Conservation (phyloP, 306 rosid genomes). For the Trifolium pratense region DNA sequence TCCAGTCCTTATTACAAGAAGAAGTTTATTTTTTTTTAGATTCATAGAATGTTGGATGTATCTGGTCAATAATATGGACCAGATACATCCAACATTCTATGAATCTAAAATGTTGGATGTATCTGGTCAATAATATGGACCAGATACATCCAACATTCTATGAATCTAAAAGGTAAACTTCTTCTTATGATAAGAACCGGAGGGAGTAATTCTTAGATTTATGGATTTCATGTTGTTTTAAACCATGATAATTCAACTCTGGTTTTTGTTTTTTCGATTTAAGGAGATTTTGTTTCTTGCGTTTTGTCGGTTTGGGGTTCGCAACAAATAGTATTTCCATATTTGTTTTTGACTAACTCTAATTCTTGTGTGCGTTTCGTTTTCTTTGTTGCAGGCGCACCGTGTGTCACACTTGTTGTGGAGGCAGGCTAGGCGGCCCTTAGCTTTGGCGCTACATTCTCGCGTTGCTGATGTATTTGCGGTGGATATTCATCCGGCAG, state of each 20-base stretch:
- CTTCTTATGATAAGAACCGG: too few species aligned
- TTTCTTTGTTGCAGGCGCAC: constrained; percentile 63
- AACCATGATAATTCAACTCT: background rate
- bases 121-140: too few species aligned
- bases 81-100: too few species aligned
- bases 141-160: too few species aligned
- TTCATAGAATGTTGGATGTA: too few species aligned
- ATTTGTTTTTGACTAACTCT: background rate
- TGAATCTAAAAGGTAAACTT: too few species aligned
- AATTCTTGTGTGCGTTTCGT: background rate
- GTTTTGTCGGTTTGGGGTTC: too few species aligned
- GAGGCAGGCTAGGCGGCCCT: constrained; percentile 75
- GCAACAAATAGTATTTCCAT: too few species aligned
- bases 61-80: too few species aligned
- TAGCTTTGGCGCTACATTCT: constrained; percentile 86
- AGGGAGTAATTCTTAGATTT: background rate
- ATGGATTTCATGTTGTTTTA: background rate
- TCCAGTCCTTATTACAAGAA: too few species aligned
- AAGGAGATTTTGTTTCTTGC: background rate
- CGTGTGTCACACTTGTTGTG: constrained; percentile 83
- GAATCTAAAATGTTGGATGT: too few species aligned
- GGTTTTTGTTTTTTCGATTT: background rate
- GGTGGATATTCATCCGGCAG: constrained; percentile 94
- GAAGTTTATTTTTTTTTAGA: too few species aligned
- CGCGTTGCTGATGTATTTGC: constrained; percentile 86